These are phyloP conservation scores for Thraustotheca clavata DNA, from an alignment of 352 stramenopile genomes.

Conservation along the genomic window DNA sequence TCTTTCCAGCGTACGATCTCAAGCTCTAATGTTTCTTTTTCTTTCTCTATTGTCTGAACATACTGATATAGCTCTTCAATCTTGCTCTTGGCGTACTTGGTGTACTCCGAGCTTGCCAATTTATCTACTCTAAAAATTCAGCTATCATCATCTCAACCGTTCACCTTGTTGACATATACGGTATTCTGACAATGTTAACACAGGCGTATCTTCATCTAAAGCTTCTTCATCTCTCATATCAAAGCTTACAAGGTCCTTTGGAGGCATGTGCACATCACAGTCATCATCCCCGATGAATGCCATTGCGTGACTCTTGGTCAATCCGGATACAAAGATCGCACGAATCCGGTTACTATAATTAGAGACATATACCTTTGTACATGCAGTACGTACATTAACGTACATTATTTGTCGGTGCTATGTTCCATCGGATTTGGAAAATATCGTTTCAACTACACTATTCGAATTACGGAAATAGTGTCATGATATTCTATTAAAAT, in stretches of 20 bases:
- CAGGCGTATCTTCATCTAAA: neutral
- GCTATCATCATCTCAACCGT: neutral
- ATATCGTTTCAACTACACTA: too few species aligned
- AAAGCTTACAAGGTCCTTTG: slow-evolving; percentile 12
- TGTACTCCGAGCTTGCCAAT: neutral
- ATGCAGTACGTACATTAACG: too few species aligned
- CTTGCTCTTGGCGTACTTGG: slow-evolving; percentile 1
- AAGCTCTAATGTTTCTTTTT: neutral
- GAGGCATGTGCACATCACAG: slow-evolving; percentile 2
- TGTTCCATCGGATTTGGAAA: too few species aligned
- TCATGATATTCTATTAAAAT: too few species aligned
- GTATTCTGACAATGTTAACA: neutral
- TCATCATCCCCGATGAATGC: neutral
- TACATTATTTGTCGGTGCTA: too few species aligned
- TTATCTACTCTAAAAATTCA: neutral
- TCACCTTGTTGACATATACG: neutral
- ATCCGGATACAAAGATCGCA: neutral
- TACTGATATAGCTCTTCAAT: slow-evolving; percentile 2
- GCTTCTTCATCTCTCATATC: neutral
- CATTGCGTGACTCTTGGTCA: neutral
- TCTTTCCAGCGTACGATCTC: neutral
- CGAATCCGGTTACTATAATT: slow-evolving; percentile 3
- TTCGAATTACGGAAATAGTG: too few species aligned
- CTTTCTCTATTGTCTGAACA: neutral
- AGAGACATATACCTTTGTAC: too few species aligned